Percentiles rank a stretch among this genome's conserved stretches.
phyloP scores from a whole-genome alignment of 306 rosid genomes.

The Oxytropis ochrocephala region DNA sequence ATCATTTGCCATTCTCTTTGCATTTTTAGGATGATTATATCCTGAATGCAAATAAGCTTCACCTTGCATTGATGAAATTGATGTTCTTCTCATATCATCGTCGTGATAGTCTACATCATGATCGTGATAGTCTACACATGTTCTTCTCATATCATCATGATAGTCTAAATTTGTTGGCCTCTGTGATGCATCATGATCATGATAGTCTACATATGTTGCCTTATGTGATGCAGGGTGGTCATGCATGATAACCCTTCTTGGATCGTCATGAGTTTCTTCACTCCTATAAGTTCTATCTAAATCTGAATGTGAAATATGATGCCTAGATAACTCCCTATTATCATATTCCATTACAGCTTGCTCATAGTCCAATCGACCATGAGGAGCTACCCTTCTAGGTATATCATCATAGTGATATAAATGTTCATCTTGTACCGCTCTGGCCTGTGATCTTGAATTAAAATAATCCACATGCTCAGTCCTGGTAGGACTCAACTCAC shows the following conservation, averaged over 20 bases:
- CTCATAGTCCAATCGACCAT: slow-evolving; percentile 40
- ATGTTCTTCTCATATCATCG: slow-evolving; percentile 44
- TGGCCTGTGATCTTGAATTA: slow-evolving; percentile 33
- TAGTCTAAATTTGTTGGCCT: slow-evolving; percentile 38
- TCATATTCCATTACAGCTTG: slow-evolving; percentile 41
- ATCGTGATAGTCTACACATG: slow-evolving; percentile 30
- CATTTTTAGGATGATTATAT: slow-evolving; percentile 34
- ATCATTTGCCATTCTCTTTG: slow-evolving; percentile 47
- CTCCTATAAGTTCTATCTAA: slow-evolving; percentile 37
- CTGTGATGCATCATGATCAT: slow-evolving; percentile 13
- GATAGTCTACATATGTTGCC: slow-evolving; percentile 35
- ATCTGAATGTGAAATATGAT: slow-evolving; percentile 31
- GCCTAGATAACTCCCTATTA: slow-evolving; percentile 43
- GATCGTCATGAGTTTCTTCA: slow-evolving; percentile 37
- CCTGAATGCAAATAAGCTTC: slow-evolving; percentile 42
- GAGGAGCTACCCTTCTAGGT: slow-evolving; percentile 50
- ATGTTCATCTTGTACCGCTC: slow-evolving; percentile 39
- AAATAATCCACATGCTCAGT: slow-evolving; percentile 36
- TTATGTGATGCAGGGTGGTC: slow-evolving; percentile 36
- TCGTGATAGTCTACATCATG: no score
- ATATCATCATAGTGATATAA: slow-evolving; percentile 46
- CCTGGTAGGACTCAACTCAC: slow-evolving; percentile 47
- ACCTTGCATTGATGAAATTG: slow-evolving; percentile 40
- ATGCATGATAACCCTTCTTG: slow-evolving; percentile 31
- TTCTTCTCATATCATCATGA: slow-evolving; percentile 15